Conservation (phyloP, 2,329 filamentous ascomycete genomes). For the Tolypocladium cylindrosporum region DNA sequence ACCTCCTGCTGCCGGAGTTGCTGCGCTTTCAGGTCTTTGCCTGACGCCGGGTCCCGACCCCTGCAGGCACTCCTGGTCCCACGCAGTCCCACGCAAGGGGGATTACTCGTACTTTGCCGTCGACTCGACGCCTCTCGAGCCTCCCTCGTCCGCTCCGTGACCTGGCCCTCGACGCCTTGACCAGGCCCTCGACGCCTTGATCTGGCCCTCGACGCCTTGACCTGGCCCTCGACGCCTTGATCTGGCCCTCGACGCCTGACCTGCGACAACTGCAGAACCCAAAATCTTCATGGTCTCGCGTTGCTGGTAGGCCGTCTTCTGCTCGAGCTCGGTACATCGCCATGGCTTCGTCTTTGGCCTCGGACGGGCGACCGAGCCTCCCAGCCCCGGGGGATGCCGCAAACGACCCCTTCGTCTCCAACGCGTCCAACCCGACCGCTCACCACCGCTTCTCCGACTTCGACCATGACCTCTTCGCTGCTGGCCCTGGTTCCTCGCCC, state of each 20-base stretch:
- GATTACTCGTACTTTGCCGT: neutral
- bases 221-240: too few species aligned
- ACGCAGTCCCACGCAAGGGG: conserved; percentile 1
- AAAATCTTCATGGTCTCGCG: neutral
- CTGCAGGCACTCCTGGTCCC: neutral
- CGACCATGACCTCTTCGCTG: conserved; percentile 68
- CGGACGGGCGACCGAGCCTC: conserved; percentile 29
- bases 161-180: neutral
- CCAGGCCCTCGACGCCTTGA: neutral
- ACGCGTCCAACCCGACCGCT: conserved; percentile 29
- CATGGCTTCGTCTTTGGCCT: conserved; percentile 34
- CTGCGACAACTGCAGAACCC: neutral
- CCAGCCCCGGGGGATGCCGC: conserved; percentile 22
- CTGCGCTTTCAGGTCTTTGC: neutral
- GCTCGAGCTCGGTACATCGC: conserved; percentile 7
- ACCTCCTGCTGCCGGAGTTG: neutral
- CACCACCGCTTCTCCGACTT: conserved; percentile 73
- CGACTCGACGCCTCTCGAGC: neutral
- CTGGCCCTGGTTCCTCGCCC: conserved; percentile 69
- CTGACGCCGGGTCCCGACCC: neutral
- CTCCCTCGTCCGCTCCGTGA: neutral
- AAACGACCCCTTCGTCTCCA: conserved; percentile 50
- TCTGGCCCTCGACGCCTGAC: neutral
- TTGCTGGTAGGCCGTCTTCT: neutral
- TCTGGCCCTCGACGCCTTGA: too few species aligned